Conservation (phyloP, 2,329 filamentous ascomycete species). For the Aspergillus novofumigatus region DNA sequence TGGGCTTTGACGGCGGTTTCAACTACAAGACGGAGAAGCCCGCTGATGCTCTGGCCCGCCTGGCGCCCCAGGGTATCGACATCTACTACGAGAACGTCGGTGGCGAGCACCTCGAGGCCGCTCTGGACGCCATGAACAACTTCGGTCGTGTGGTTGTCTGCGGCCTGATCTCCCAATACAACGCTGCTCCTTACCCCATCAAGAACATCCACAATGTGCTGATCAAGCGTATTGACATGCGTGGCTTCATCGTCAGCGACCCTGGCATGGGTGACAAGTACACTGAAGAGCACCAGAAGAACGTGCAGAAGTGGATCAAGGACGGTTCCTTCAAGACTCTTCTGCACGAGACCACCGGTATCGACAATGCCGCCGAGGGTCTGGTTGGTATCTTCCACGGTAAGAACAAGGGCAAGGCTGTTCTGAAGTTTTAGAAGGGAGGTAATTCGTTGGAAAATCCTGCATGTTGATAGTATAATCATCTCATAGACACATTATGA, state of each 20-base stretch:
- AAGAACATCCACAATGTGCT: conserved; percentile 63
- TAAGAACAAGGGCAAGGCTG: conserved; percentile 82
- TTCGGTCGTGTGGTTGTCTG: conserved; percentile 63
- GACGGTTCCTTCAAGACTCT: conserved; percentile 72
- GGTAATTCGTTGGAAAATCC: background rate
- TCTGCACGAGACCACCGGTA: conserved; percentile 65
- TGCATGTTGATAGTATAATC: background rate
- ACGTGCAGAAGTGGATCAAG: conserved; percentile 68
- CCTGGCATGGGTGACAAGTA: conserved; percentile 64
- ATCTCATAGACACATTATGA: background rate
- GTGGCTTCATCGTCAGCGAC: conserved; percentile 71
- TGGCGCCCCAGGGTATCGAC: conserved; percentile 74
- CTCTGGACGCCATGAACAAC: conserved; percentile 59
- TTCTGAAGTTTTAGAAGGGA: conserved; percentile 60
- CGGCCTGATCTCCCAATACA: conserved; percentile 75
- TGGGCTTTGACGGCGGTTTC: conserved; percentile 70
- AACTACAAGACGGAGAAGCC: conserved; percentile 85
- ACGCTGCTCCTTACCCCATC: conserved; percentile 63
- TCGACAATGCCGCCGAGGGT: conserved; percentile 71
- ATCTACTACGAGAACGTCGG: conserved; percentile 82
- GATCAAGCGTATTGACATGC: conserved; percentile 61
- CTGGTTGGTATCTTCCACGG: conserved; percentile 71
- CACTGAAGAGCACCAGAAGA: conserved; percentile 67
- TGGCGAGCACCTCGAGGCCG: conserved; percentile 68
- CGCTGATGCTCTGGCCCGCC: conserved; percentile 60